phyloP scores from a whole-genome alignment of 140 eudicot genomes.

The Anethum foeniculum region DNA sequence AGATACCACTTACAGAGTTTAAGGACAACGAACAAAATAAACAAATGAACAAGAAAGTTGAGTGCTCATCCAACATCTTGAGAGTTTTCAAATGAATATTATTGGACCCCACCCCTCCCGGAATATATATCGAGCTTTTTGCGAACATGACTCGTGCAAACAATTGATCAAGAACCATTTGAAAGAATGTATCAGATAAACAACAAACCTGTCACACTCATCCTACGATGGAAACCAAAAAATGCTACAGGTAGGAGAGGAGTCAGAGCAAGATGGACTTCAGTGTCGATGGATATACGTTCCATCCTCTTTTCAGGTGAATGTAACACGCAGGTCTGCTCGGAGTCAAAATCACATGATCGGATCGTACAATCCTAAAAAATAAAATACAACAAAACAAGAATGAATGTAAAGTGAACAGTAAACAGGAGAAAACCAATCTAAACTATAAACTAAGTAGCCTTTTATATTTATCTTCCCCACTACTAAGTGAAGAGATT shows the following conservation, averaged over 20 bases:
- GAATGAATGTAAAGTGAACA: neutral
- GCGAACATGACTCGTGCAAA: neutral
- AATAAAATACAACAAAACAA: conserved; percentile 11
- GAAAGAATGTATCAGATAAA: neutral
- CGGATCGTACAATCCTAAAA: conserved; percentile 96
- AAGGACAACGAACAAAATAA: neutral
- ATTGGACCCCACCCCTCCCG: neutral
- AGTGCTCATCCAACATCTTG: neutral
- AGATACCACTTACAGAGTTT: neutral
- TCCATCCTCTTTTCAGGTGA: conserved; percentile 98
- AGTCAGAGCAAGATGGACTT: conserved; percentile 96
- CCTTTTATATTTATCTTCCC: neutral
- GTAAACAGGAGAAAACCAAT: neutral
- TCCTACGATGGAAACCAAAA: conserved; percentile 91
- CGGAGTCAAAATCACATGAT: conserved; percentile 94
- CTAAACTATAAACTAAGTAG: neutral
- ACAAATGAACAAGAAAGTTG: neutral
- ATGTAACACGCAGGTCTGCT: conserved; percentile 96
- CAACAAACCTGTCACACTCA: conserved; percentile 93
- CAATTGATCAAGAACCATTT: neutral
- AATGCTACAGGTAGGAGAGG: conserved; percentile 95
- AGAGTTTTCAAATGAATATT: neutral
- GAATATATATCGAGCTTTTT: neutral
- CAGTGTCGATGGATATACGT: conserved; percentile 78
- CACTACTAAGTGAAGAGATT: neutral